Evolutionary conservation across 2,329 filamentous ascomycete genomes (phyloP), one percentile per base, ranked within the genome.

Genomic region (Colletotrichum sp.): DNA sequence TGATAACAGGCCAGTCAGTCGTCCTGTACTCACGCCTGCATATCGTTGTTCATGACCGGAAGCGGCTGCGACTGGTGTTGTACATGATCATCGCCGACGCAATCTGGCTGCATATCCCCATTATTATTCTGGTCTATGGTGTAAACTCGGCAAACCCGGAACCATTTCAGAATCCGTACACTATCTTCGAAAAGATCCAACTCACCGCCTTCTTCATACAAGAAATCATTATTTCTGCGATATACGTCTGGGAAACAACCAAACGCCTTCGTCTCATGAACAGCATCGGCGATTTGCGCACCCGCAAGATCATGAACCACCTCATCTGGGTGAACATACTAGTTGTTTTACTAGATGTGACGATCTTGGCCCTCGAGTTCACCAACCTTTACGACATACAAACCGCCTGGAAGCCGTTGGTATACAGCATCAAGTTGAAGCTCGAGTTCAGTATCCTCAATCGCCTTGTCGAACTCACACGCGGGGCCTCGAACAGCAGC

Each of bases 21-120:
- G 90, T 93, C 5, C 82, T 93, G 3, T 93, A 90, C 83, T 92
- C 90, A 1, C 86, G 91, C 12, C 84, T 93, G 1, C 90, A 92
- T 78, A 83, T 93, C 1, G 85, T 93, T 15, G 81, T 90, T 4
- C 86, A 85, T 13, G 88, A 90, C 83, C 58, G 85, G 5, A 80
- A 80, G 4, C 79, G 87, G 3, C 82, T 92, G 0, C 85, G 84
- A 8, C 83, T 83, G 13, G 87, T 90, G 0, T 82, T 91, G 2
- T 84, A 78, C 69, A 90, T 92, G 86, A 92, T 93, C 72, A 85
- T 91, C 51, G 77, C 85, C 70, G 86, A 91, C 77, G 84, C 84
- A 18, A 74, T 91, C 38, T 68, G 90, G 16, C 80, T 90, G n/a
- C 88, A 92, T 76, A 81, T 88, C 0, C 85, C 87, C 1, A 89